These are phyloP conservation scores for Fusarium nurragi DNA, from an alignment of 2,329 filamentous ascomycete genomes.

Conservation along the genomic window DNA sequence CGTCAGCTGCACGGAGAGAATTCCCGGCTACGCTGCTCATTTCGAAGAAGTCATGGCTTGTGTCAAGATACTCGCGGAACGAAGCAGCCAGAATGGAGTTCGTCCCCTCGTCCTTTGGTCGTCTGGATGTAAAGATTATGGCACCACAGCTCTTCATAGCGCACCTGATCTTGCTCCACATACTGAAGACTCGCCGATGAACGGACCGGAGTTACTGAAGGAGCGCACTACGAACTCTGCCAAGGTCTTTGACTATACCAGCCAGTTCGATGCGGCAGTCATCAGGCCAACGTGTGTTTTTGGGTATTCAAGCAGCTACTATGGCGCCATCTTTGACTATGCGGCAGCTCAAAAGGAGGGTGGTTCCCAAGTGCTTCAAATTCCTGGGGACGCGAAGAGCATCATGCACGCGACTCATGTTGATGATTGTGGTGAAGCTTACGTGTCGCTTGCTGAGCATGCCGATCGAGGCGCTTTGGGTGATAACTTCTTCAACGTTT, in stretches of 20 bases:
- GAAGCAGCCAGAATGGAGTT: constrained; percentile 47
- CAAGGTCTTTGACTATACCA: constrained; percentile 47
- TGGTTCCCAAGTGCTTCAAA: constrained; percentile 38
- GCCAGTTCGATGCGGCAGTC: constrained; percentile 55
- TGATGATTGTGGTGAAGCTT: constrained; percentile 60
- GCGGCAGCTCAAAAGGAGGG: constrained; percentile 40
- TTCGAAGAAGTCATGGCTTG: constrained; percentile 51
- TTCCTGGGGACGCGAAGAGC: constrained; percentile 49
- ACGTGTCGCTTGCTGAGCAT: constrained; percentile 56
- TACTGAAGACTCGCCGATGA: constrained; percentile 54
- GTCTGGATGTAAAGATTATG: constrained; percentile 63
- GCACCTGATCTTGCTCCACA: constrained; percentile 52
- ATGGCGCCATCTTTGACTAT: constrained; percentile 52
- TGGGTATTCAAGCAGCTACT: constrained; percentile 57
- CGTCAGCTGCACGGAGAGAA: constrained; percentile 54
- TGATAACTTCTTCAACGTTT: constrained; percentile 58
- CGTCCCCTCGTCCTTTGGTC: constrained; percentile 56
- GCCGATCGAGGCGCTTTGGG: constrained; percentile 44
- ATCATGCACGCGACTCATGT: constrained; percentile 60
- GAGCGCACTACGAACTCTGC: constrained; percentile 48
- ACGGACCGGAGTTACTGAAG: constrained; percentile 40
- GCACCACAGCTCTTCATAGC: constrained; percentile 49
- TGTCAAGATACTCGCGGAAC: constrained; percentile 47
- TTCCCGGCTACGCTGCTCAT: constrained; percentile 52
- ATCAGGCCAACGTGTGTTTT: constrained; percentile 59